phyloP scores from a whole-genome alignment of 768 basidiomycete species.

The Suillus brevipes region DNA sequence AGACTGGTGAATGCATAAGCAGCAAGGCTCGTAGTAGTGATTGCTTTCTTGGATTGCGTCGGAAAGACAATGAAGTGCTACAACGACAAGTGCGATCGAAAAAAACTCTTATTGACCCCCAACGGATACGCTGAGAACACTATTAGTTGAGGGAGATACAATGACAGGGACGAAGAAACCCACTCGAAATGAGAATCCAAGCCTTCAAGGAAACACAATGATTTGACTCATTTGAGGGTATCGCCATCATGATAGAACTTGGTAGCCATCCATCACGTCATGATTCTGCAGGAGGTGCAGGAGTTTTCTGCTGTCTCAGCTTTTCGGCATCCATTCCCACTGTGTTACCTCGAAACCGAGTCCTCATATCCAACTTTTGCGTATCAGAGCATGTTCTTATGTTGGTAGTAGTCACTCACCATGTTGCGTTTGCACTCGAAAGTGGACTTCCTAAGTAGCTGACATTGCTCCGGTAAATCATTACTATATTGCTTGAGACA shows the following conservation, averaged over 20 bases:
- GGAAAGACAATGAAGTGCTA: neutral
- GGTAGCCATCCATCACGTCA: neutral
- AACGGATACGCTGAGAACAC: neutral
- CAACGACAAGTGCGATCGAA: neutral
- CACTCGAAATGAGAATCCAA: neutral
- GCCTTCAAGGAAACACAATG: neutral
- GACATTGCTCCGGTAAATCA: slow-evolving; percentile 81
- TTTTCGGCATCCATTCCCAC: slow-evolving; percentile 46
- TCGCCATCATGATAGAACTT: neutral
- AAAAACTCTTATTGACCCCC: neutral
- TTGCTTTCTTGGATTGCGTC: neutral
- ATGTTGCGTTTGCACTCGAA: slow-evolving; percentile 92
- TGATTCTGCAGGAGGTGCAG: slow-evolving; percentile 8
- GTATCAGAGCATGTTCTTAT: slow-evolving; percentile 1
- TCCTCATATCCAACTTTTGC: slow-evolving; percentile 77
- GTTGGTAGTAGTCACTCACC: slow-evolving; percentile 46
- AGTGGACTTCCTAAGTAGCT: slow-evolving; percentile 73
- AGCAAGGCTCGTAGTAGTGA: neutral
- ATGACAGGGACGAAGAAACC: neutral
- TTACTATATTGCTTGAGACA: slow-evolving; percentile 75
- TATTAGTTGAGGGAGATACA: neutral
- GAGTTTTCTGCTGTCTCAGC: slow-evolving; percentile 6
- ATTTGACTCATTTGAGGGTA: neutral
- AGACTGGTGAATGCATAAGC: neutral
- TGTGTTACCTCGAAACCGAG: slow-evolving; percentile 76